These are phyloP conservation scores for Tritrichomonas foetus DNA, from an alignment of 208 protist species.

Conservation along the genomic window DNA sequence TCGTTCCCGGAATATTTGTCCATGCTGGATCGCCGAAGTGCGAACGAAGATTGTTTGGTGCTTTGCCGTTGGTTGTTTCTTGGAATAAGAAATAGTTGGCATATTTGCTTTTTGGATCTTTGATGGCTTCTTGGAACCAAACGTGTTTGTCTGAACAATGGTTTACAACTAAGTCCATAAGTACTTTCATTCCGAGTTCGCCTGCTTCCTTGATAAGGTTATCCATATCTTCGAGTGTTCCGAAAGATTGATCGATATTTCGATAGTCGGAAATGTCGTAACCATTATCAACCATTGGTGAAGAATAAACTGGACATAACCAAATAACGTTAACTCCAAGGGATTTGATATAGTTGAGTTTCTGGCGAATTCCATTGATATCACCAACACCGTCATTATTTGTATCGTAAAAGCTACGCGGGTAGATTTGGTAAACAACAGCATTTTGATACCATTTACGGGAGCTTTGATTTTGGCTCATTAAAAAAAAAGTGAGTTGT, in stretches of 20 bases:
- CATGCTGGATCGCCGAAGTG: neutral
- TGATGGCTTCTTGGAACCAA: neutral
- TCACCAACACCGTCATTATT: neutral
- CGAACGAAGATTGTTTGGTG: neutral
- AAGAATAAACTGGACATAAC: neutral
- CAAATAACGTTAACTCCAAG: neutral
- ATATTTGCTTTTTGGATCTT: no score
- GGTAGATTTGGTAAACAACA: neutral
- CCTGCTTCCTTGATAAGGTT: neutral
- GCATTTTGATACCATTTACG: neutral
- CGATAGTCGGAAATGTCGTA: neutral
- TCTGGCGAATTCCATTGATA: neutral
- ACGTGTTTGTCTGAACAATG: neutral
- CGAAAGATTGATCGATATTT: neutral
- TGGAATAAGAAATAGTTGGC: no score
- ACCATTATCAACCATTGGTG: neutral
- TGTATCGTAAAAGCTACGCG: neutral
- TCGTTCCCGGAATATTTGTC: neutral
- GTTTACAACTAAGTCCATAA: neutral
- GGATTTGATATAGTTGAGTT: neutral
- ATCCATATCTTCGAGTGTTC: neutral
- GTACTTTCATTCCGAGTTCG: neutral
- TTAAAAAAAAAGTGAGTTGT: no score
- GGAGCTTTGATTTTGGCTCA: neutral
- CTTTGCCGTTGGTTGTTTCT: neutral